Conservation (phyloP, 352 stramenopile genomes). For the Pythium rishiriense region DNA sequence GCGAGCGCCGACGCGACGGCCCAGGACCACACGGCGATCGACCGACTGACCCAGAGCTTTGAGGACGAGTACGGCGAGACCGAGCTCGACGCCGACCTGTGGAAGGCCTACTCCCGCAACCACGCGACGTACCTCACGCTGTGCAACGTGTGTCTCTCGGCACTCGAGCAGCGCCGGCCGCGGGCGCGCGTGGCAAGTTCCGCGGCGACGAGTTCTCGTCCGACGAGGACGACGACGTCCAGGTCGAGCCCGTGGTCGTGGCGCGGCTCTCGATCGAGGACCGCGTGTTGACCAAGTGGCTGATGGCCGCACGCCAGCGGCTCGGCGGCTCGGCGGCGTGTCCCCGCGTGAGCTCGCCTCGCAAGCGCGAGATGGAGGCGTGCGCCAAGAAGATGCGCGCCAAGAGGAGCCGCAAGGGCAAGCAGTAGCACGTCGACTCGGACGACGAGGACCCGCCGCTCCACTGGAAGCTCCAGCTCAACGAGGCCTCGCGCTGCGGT, state of each 20-base stretch:
- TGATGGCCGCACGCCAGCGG: conserved; percentile 88
- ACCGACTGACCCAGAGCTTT: conserved; percentile 76
- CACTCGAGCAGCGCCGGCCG: conserved; percentile 54
- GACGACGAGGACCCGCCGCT: conserved; percentile 66
- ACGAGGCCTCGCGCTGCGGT: conserved; percentile 77
- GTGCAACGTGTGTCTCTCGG: conserved; percentile 92
- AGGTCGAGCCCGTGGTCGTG: conserved; percentile 94
- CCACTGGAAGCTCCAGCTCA: conserved; percentile 83
- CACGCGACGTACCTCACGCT: conserved; percentile 92
- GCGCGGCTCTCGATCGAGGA: conserved; percentile 88
- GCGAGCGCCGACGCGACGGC: conserved; percentile 60
- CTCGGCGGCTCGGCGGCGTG: conserved; percentile 91
- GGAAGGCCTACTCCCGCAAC: conserved; percentile 96
- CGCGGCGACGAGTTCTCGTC: conserved; percentile 92
- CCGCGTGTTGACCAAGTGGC: conserved; percentile 94
- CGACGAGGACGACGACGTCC: conserved; percentile 86
- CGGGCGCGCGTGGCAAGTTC: conserved; percentile 36
- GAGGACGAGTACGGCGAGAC: conserved; percentile 79
- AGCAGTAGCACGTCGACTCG: conserved; percentile 62
- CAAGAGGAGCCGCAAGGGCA: conserved; percentile 59
- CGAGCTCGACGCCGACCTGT: conserved; percentile 91
- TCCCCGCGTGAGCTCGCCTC: conserved; percentile 76
- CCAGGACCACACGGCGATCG: conserved; percentile 73
- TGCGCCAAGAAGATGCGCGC: conserved; percentile 92
- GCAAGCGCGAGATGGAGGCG: conserved; percentile 87